Evolutionary conservation across 2,329 filamentous ascomycete species (phyloP).

Genomic region (Aspergillus tanneri): DNA sequence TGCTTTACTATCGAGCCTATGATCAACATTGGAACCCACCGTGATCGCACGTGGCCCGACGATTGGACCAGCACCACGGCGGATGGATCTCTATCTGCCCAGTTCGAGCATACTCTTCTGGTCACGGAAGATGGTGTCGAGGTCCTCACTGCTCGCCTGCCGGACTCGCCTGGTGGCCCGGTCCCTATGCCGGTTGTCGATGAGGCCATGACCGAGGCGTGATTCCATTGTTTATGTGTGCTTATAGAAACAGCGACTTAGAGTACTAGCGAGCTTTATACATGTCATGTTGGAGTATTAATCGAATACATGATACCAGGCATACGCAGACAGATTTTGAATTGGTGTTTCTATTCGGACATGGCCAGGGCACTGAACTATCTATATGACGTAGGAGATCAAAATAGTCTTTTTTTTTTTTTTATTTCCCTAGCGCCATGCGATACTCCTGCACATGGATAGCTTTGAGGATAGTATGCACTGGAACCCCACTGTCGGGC

Average conservation of each 20-base stretch:
- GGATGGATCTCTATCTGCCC: conserved; percentile 85
- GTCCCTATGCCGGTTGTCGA: conserved; percentile 55
- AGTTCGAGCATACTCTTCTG: conserved; percentile 88
- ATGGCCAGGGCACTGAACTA: no score
- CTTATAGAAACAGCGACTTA: conserved; percentile 10
- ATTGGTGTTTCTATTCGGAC: neutral
- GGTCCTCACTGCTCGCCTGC: conserved; percentile 70
- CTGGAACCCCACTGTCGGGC: no score
- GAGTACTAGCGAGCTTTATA: conserved; percentile 5
- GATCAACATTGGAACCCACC: conserved; percentile 88
- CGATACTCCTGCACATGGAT: no score
- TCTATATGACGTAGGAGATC: no score
- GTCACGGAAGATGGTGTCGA: conserved; percentile 82
- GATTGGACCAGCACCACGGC: conserved; percentile 96
- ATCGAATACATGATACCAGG: neutral
- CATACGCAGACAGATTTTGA: neutral
- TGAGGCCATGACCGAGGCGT: conserved; percentile 23
- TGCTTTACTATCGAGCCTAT: conserved; percentile 99
- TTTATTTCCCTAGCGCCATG: no score
- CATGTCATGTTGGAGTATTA: neutral
- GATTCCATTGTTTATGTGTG: conserved; percentile 4
- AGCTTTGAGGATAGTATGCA: no score
- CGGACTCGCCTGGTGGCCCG: conserved; percentile 73
- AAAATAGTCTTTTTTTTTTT: no score
- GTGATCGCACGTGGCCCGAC: conserved; percentile 95